Percentiles rank a stretch among this genome's conserved stretches.
Conservation (phyloP, 306 rosid species). For the Nissolia schottii region DNA sequence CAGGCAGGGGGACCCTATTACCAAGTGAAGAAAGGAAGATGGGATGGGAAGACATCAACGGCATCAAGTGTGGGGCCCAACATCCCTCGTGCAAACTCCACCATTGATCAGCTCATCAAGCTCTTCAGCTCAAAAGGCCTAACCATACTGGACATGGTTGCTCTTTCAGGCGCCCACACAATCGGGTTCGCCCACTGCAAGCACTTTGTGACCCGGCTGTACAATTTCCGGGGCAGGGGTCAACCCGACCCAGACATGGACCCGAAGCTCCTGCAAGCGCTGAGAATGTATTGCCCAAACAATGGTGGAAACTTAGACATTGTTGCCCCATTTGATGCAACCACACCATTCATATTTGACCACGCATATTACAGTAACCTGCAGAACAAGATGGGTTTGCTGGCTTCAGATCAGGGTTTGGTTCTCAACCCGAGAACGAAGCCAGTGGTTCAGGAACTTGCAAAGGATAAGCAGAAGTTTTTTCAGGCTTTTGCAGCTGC, state of each 20-base stretch:
- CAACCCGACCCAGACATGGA: conserved; percentile 70
- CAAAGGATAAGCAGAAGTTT: conserved; percentile 64
- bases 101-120: conserved; percentile 66
- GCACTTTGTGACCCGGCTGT: conserved; percentile 57
- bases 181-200: conserved; percentile 81
- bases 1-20: conserved; percentile 87
- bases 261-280: conserved; percentile 48
- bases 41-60: conserved; percentile 88
- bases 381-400: conserved; percentile 56
- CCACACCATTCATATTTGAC: conserved; percentile 78
- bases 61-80: conserved; percentile 69
- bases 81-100: conserved; percentile 74
- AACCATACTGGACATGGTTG: conserved; percentile 60
- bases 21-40: conserved; percentile 80
- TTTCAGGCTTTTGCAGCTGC: conserved; percentile 72
- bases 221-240: conserved; percentile 46
- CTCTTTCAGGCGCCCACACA: conserved; percentile 91
- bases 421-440: conserved; percentile 59
- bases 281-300: conserved; percentile 74
- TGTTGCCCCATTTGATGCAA: conserved; percentile 83
- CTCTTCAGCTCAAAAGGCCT: conserved; percentile 79
- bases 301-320: conserved; percentile 60
- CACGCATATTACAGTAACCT: conserved; percentile 81
- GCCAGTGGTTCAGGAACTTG: conserved; percentile 49
- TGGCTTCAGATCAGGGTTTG: conserved; percentile 79